phyloP scores from a whole-genome alignment of 1,284 basidiomycete genomes.

The Tremellales sp. region DNA sequence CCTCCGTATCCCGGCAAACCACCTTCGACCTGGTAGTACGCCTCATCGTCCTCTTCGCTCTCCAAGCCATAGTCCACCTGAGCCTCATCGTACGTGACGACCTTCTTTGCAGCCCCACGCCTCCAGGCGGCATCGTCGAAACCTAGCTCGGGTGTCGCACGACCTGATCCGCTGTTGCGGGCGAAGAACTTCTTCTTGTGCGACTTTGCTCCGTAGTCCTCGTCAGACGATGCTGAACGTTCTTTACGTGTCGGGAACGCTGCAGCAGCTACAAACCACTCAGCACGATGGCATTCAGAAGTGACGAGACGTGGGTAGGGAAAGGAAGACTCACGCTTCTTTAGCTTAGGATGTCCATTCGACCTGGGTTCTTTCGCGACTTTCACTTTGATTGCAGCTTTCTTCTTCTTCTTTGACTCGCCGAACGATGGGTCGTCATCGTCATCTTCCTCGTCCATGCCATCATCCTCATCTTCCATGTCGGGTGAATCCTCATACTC shows the following conservation, averaged over 20 bases:
- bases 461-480: conserved; percentile 19
- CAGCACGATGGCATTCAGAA: not conserved
- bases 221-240: conserved; percentile 59
- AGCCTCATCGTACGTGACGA: conserved; percentile 68
- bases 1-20: conserved; percentile 12
- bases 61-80: conserved; percentile 56
- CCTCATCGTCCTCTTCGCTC: conserved; percentile 64
- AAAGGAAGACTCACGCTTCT: conserved; percentile 15
- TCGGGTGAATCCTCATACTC: no score
- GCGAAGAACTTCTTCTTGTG: conserved; percentile 77
- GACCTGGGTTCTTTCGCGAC: conserved; percentile 16
- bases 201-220: conserved; percentile 77
- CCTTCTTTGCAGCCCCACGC: conserved; percentile 71
- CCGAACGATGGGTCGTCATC: conserved; percentile 38
- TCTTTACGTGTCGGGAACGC: conserved; percentile 29
- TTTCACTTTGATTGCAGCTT: conserved; percentile 14
- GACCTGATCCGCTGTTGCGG: conserved; percentile 47
- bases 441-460: conserved; percentile 26
- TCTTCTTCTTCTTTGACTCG: conserved; percentile 25
- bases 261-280: conserved; percentile 14
- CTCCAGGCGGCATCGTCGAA: conserved; percentile 62
- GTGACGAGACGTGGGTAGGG: not conserved
- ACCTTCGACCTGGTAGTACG: conserved; percentile 64
- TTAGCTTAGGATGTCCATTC: conserved; percentile 12
- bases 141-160: conserved; percentile 32